A percentile compares a stretch with the other conserved stretches of the same genome.
Conservation (phyloP, 768 basidiomycete genomes). For the Leccinum ochraceum region DNA sequence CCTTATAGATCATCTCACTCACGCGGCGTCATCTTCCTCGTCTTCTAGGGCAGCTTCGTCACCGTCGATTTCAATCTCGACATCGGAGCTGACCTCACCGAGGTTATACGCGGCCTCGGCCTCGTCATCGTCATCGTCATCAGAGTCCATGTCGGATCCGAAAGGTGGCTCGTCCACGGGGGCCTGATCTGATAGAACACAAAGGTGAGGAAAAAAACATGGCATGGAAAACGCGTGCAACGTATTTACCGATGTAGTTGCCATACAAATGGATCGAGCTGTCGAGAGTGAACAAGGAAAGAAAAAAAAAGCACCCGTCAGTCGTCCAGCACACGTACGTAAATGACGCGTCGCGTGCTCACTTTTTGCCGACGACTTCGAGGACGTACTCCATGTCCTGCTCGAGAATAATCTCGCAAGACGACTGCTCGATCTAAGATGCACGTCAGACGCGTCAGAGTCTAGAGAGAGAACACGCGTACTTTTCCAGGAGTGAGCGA, state of each 20-base stretch:
- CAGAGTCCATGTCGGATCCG: conserved; percentile 50
- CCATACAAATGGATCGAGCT: conserved; percentile 80
- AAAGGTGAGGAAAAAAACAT: conserved; percentile 2
- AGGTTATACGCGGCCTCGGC: conserved; percentile 56
- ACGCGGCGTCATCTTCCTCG: conserved; percentile 39
- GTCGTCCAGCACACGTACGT: background rate
- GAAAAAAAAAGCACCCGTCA: conserved; percentile 8
- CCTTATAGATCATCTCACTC: conserved; percentile 32
- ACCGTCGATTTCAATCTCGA: conserved; percentile 73
- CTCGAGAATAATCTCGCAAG: conserved; percentile 69
- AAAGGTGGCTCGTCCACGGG: conserved; percentile 39
- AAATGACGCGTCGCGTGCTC: conserved; percentile 17
- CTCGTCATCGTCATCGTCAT: conserved; percentile 35
- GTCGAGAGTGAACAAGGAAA: background rate
- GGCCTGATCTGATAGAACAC: conserved; percentile 25
- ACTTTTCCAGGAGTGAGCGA: conserved; percentile 85
- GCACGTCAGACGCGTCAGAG: conserved; percentile 10
- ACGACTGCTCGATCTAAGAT: conserved; percentile 72
- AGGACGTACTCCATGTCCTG: conserved; percentile 66
- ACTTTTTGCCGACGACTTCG: conserved; percentile 84
- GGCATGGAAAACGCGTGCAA: background rate
- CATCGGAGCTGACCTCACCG: conserved; percentile 81
- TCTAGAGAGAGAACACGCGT: conserved; percentile 16
- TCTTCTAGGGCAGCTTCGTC: conserved; percentile 57
- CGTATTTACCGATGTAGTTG: conserved; percentile 71